Conservation (phyloP, 163 green algal genomes). For the Chlamydomonas reinhardtii region DNA sequence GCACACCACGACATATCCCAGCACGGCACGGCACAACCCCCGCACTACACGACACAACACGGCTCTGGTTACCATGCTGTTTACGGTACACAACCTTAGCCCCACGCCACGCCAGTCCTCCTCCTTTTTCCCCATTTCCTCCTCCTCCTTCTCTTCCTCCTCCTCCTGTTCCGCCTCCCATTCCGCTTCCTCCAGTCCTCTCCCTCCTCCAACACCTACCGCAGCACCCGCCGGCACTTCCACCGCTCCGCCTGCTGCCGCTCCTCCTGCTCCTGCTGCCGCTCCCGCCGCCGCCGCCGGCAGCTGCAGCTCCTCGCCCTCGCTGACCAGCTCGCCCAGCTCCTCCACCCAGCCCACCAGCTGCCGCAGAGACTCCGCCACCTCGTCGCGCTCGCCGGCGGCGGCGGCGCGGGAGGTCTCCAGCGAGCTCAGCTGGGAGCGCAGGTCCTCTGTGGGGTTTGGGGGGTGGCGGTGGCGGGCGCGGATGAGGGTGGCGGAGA, state of each 20-base stretch:
- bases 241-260: background rate
- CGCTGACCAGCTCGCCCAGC: slow-evolving; percentile 7
- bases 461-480: too few relatives aligned
- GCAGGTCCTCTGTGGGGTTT: slow-evolving; percentile 14
- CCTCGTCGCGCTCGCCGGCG: background rate
- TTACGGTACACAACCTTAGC: too few relatives aligned
- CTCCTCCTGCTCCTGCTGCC: background rate
- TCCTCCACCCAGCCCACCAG: slow-evolving; percentile 37
- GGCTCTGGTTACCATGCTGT: too few relatives aligned
- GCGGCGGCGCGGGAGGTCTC: slow-evolving; percentile 20
- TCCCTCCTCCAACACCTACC: too few relatives aligned
- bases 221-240: background rate
- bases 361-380: slow-evolving; percentile 8
- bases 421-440: slow-evolving; percentile 6
- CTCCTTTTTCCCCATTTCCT: too few relatives aligned
- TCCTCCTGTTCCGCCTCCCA: too few relatives aligned
- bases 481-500: background rate
- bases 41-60: too few relatives aligned
- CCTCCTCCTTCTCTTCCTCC: too few relatives aligned
- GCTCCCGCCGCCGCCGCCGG: background rate
- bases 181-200: too few relatives aligned
- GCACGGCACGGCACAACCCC: too few relatives aligned
- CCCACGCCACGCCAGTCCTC: too few relatives aligned
- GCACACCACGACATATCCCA: too few relatives aligned
- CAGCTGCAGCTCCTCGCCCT: background rate